Evolutionary conservation across 129 eudicot species (phyloP).

Genomic region (Rutidosis leptorrhynchoides): DNA sequence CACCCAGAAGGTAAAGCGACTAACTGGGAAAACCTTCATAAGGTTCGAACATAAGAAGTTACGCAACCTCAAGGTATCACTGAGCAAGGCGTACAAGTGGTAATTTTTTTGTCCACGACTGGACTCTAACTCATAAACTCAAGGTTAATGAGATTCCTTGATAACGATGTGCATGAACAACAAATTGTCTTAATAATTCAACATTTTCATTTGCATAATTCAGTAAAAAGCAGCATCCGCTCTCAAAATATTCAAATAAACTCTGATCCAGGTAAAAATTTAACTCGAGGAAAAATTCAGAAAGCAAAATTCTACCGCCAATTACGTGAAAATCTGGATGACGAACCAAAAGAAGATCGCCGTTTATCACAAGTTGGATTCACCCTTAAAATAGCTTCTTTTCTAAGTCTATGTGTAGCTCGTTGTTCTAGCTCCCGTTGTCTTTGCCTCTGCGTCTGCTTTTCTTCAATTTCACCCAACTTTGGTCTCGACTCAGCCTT

Average conservation of each 20-base stretch:
- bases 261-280: background rate
- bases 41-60: no score
- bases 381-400: constrained; percentile 26
- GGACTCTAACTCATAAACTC: no score
- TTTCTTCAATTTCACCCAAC: constrained; percentile 59
- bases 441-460: constrained; percentile 65
- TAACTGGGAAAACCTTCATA: no score
- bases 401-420: constrained; percentile 39
- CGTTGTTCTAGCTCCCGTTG: constrained; percentile 58
- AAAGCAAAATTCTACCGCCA: background rate
- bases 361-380: background rate
- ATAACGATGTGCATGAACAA: background rate
- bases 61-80: no score
- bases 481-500: constrained; percentile 60
- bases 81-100: no score
- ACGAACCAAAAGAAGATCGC: constrained; percentile 1
- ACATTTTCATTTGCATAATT: background rate
- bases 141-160: no score
- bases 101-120: no score
- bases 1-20: no score
- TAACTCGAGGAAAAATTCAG: background rate
- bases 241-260: background rate
- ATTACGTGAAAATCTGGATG: background rate
- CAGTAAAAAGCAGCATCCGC: background rate
- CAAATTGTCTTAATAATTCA: background rate